Evolutionary conservation across 257 asterid genomes (phyloP).

Genomic region (Ajuga chamaepitys): DNA sequence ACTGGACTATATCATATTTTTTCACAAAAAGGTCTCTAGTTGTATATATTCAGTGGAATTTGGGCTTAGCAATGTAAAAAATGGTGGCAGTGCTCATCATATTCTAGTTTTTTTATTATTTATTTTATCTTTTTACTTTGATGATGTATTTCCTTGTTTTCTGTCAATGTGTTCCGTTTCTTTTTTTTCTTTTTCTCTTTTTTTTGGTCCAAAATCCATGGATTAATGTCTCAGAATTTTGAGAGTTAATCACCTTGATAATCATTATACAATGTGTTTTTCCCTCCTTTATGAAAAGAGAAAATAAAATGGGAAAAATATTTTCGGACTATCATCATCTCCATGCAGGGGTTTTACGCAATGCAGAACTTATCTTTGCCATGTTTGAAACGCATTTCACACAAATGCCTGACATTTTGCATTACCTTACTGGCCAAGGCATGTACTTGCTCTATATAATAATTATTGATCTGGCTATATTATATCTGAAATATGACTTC

Average conservation of each 20-base stretch:
- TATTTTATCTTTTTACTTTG: background rate
- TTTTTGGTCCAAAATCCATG: background rate
- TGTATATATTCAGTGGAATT: background rate
- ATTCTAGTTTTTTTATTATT: background rate
- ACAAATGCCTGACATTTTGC: background rate
- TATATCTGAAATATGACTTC: background rate
- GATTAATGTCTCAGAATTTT: background rate
- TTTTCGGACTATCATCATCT: background rate
- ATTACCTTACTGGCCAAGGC: background rate
- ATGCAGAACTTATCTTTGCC: background rate
- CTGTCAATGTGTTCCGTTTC: constrained; percentile 4
- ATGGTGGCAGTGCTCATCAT: background rate
- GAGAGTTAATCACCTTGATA: background rate
- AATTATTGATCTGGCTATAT: background rate
- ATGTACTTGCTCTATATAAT: background rate
- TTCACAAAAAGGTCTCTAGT: background rate
- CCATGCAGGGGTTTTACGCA: background rate
- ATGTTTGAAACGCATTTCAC: background rate
- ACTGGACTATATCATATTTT: background rate
- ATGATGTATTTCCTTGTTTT: background rate
- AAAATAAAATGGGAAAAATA: background rate
- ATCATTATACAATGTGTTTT: no score
- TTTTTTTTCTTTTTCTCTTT: no score
- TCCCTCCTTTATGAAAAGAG: background rate
- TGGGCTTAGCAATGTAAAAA: background rate